Evolutionary conservation across 352 stramenopile species (phyloP).

Genomic region (Phytophthora cajani): DNA sequence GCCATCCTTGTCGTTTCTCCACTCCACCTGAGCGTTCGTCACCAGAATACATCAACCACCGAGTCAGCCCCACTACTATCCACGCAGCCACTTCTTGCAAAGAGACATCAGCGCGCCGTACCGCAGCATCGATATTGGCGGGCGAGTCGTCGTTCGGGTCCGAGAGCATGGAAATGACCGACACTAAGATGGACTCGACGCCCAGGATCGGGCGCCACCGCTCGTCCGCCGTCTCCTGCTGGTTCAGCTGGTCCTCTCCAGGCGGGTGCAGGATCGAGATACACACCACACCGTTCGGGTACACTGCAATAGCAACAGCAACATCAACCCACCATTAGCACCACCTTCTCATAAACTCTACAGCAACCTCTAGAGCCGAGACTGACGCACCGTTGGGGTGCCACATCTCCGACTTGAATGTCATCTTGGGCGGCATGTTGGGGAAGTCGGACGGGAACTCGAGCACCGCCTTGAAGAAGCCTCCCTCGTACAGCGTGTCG

Average conservation of each 20-base stretch:
- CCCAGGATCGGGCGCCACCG: constrained; percentile 98
- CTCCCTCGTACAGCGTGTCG: constrained; percentile 96
- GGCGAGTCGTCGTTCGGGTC: constrained; percentile 99
- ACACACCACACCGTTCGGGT: constrained; percentile 98
- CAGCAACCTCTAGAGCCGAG: neutral
- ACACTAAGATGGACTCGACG: constrained; percentile 95
- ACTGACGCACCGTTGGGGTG: constrained; percentile 95
- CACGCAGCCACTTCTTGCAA: neutral
- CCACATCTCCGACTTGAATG: constrained; percentile 99
- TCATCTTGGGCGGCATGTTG: constrained; percentile 99
- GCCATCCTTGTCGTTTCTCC: constrained; percentile 90
- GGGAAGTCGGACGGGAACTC: constrained; percentile 98
- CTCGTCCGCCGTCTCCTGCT: constrained; percentile 98
- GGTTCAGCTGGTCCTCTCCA: constrained; percentile 98
- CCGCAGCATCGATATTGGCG: constrained; percentile 99
- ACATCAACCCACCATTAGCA: neutral
- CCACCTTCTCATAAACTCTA: neutral
- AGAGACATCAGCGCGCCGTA: constrained; percentile 47
- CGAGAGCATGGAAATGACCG: constrained; percentile 99
- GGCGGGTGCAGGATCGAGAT: constrained; percentile 99
- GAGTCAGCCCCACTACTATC: neutral
- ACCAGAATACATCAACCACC: neutral
- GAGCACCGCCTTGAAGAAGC: constrained; percentile 98
- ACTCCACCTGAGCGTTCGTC: constrained; percentile 75
- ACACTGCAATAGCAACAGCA: constrained; percentile 78